phyloP scores from a whole-genome alignment of 2,329 filamentous ascomycete species.

The Didymella glomerata region DNA sequence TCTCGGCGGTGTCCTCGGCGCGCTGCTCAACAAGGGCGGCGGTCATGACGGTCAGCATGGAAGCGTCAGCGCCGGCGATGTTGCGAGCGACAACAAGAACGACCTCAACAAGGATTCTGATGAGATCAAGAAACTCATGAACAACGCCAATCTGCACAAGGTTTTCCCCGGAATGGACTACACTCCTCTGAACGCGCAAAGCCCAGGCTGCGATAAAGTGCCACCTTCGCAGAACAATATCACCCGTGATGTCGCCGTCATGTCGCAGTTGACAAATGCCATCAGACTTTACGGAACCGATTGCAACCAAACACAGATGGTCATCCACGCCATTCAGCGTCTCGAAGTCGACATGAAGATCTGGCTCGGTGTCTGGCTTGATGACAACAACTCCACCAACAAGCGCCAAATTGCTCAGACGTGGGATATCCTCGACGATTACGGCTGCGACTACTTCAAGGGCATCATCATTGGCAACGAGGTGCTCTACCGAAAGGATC shows the following conservation, averaged over 20 bases:
- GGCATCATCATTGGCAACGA: conserved; percentile 72
- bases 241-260: conserved; percentile 87
- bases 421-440: conserved; percentile 77
- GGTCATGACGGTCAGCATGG: conserved; percentile 35
- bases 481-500: conserved; percentile 69
- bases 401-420: conserved; percentile 81
- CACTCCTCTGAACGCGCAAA: conserved; percentile 89
- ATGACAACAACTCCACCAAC: conserved; percentile 83
- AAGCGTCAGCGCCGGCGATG: conserved; percentile 47
- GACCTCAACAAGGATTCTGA: conserved; percentile 76
- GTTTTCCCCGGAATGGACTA: conserved; percentile 97
- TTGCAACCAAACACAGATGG: conserved; percentile 97
- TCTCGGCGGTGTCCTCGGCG: conserved; percentile 76
- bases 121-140: conserved; percentile 82
- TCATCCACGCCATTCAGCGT: conserved; percentile 79
- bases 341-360: conserved; percentile 82
- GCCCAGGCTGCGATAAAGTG: conserved; percentile 78
- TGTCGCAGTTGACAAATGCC: conserved; percentile 87
- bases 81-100: conserved; percentile 72
- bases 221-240: conserved; percentile 93
- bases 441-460: conserved; percentile 64
- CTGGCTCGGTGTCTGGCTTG: conserved; percentile 95
- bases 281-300: conserved; percentile 93
- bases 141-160: conserved; percentile 83
- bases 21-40: conserved; percentile 65